Conservation (phyloP, 768 basidiomycete genomes). For the Amanita jacksonii region DNA sequence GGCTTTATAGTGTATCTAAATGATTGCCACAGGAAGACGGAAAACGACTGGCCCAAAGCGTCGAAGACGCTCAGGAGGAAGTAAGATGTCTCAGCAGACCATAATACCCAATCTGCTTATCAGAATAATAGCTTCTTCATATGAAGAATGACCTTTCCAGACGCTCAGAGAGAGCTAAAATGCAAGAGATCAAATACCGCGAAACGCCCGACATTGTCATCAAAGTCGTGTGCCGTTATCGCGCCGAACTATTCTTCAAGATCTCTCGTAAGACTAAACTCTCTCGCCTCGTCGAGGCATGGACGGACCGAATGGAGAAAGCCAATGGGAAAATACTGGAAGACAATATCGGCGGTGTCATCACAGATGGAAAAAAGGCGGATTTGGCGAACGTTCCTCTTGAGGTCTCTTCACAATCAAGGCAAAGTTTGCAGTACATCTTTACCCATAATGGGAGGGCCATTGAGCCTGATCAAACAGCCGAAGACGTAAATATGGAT, state of each 20-base stretch:
- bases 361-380: conserved; percentile 14
- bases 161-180: conserved; percentile 67
- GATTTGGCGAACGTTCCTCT: not conserved
- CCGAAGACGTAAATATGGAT: conserved; percentile 82
- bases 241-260: conserved; percentile 88
- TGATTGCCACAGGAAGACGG: conserved; percentile 60
- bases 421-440: conserved; percentile 62
- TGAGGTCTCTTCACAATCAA: conserved; percentile 18
- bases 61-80: conserved; percentile 85
- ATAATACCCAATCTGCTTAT: conserved; percentile 7
- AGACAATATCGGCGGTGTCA: conserved; percentile 10
- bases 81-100: conserved; percentile 24
- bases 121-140: conserved; percentile 47
- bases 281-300: conserved; percentile 73
- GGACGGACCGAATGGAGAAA: conserved; percentile 84
- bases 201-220: conserved; percentile 87
- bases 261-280: conserved; percentile 87
- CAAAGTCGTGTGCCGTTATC: conserved; percentile 82
- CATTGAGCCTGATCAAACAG: conserved; percentile 74
- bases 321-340: conserved; percentile 36
- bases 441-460: conserved; percentile 78
- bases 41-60: conserved; percentile 66
- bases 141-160: conserved; percentile 80
- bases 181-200: conserved; percentile 72
- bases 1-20: conserved; percentile 7